Evolutionary conservation across 2,329 filamentous ascomycete genomes (phyloP), one percentile per base, ranked within the genome.

Genomic region (Pochonia chlamydosporia): DNA sequence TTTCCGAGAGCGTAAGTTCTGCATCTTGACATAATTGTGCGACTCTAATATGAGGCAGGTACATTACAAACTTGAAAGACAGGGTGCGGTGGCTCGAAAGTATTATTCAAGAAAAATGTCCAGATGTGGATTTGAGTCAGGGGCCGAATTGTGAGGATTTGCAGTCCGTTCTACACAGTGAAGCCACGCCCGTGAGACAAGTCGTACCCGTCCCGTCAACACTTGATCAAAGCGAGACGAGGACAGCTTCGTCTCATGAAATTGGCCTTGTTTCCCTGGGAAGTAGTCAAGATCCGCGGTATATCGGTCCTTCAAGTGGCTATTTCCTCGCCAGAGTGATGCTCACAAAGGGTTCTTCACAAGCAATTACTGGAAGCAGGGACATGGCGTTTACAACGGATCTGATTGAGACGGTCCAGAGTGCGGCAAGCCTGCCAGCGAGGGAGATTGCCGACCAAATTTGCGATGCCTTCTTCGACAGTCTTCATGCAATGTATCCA

Each of bases 261-360:
- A 76, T 79, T 14, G 76, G 76, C 0, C 55, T 79, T 13, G 67
- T 79, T 0, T 76, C 75, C 0, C 60, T 79, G 1, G 72, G 71
- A 2, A 65, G 65, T 3, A 72, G 69, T 21, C 63, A 67, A 37
- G 73, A 75, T 18, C 71, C 70, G 3, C 65, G 72, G 48, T 79
- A 79, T 41, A 73, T 79, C 13, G 76, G 76, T 0, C 76, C 76
- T 3, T 79, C 76, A 0, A 79, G 75, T 31, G 76, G 76, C 1
- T 76, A 75, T 47, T 76, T 76, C 36, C 66, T 79, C 11, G 73
- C 74, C 2, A 70, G 72, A 1, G 61, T 76, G 3, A 67, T 78
- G 53, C 64, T 78, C 11, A 62, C 48, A 11, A 35, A 35, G 31
- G 36, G 36, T 23, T 24, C 21, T 21, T 40, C 36, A 18, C 36